Percentiles rank a stretch among this genome's conserved stretches.
Evolutionary conservation across 2,329 filamentous ascomycete species (phyloP).

Genomic region (Ophiosphaerella herpotricha): DNA sequence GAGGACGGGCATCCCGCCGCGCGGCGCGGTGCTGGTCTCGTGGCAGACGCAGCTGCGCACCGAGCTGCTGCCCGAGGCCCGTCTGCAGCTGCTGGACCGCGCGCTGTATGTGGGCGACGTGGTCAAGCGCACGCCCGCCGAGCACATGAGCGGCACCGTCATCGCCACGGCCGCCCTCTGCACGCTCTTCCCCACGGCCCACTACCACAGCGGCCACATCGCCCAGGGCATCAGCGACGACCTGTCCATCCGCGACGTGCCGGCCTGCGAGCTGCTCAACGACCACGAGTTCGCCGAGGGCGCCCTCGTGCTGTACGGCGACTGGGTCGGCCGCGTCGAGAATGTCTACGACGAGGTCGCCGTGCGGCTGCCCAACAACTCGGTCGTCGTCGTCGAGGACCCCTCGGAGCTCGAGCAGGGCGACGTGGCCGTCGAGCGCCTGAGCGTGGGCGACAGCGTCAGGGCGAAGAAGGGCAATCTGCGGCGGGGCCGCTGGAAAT

Average conservation of each 20-base stretch:
- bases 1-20: slow-evolving; percentile 54
- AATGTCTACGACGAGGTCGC: slow-evolving; percentile 56
- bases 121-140: slow-evolving; percentile 56
- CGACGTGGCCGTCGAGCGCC: slow-evolving; percentile 42
- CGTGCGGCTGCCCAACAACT: slow-evolving; percentile 57
- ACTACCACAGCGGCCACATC: slow-evolving; percentile 30
- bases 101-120: slow-evolving; percentile 59
- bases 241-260: slow-evolving; percentile 47
- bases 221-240: slow-evolving; percentile 33
- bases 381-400: slow-evolving; percentile 58
- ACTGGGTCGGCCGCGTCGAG: slow-evolving; percentile 62
- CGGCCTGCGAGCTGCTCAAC: slow-evolving; percentile 52
- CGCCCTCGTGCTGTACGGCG: slow-evolving; percentile 58
- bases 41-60: slow-evolving; percentile 51
- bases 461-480: slow-evolving; percentile 58
- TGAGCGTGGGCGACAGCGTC: slow-evolving; percentile 56
- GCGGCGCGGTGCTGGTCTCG: slow-evolving; percentile 57
- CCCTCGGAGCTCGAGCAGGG: slow-evolving; percentile 48
- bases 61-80: slow-evolving; percentile 48
- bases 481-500: slow-evolving; percentile 57
- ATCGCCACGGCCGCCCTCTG: slow-evolving; percentile 55
- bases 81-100: slow-evolving; percentile 59
- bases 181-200: slow-evolving; percentile 47
- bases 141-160: slow-evolving; percentile 60
- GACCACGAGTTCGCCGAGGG: slow-evolving; percentile 55